Evolutionary conservation across 139 green algal species (phyloP), one percentile per base, ranked within the genome.

Genomic region (Pleodorina starrii): DNA sequence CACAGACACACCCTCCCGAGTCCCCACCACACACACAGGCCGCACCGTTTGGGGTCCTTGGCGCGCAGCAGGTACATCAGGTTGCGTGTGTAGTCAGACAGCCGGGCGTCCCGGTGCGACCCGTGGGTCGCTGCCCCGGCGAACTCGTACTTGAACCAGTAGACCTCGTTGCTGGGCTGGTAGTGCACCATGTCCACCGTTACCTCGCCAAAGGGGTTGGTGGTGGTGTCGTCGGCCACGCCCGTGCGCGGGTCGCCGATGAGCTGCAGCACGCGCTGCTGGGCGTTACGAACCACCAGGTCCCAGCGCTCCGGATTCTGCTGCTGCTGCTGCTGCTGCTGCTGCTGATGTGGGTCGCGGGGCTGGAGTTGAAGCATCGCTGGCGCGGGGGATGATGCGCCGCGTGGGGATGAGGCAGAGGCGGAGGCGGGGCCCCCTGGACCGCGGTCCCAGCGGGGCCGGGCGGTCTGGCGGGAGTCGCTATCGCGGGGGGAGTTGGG

Each of bases 71-170:
- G 40, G 87, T 95, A 95, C 54, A 94, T 90, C 44, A 94, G 79
- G 85, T 95, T 95, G 51, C 91, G 92, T 36, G 46, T 90, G 72
- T 93, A 88, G 79, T 95, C 93, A 10, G 90, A 94, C 63, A 95
- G 91, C 42, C 93, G 51, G 0, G 74, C 63, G 81, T 95, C 91
- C 40, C 92, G 87, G 78, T 94, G 92, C 25, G 75, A 83, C 40
- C 92, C 73, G 2, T 68, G 76, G 44, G 90, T 36, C 68, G 74
- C 32, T 32, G 88, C 59, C 16, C 85, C 89, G 0, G 78, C 83
- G 10, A 83, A 84, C 86, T 91, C 92, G 72, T 94, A 94, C 46
- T 93, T 92, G 85, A 92, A 95, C 93, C 93, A 95, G 76, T 94
- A 90, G 23, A 90, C 85, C 68, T 92, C 91, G 60, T 90, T 91